Conservation (phyloP, 177 flowering plant genomes). For the Vitis hybrid region DNA sequence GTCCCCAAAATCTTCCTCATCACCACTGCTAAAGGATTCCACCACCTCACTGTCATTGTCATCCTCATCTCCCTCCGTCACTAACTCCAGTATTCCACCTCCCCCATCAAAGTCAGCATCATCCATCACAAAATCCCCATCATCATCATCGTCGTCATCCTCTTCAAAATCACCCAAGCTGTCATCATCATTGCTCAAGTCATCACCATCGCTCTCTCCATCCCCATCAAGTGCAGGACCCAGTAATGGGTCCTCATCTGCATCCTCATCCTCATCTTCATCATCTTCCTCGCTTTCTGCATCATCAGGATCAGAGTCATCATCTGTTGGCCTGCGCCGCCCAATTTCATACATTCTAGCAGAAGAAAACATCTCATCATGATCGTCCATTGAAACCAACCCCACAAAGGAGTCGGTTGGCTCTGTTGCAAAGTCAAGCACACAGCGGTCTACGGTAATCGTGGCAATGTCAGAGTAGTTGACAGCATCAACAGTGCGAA, state of each 20-base stretch:
- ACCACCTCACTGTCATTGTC: conserved; percentile 52
- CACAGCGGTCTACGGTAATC: conserved; percentile 85
- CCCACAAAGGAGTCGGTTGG: conserved; percentile 93
- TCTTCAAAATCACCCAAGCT: conserved; percentile 45
- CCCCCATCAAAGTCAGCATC: conserved; percentile 50
- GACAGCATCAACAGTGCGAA: conserved; percentile 88
- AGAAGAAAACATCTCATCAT: conserved; percentile 83
- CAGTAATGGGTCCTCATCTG: conserved; percentile 46
- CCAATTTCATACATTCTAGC: conserved; percentile 92
- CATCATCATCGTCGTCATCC: conserved; percentile 53
- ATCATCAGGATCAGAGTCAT: conserved; percentile 98
- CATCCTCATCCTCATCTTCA: conserved; percentile 63
- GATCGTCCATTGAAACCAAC: conserved; percentile 92
- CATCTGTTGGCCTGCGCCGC: conserved; percentile 82
- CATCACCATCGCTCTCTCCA: conserved; percentile 66
- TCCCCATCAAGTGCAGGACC: conserved; percentile 55
- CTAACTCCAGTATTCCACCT: conserved; percentile 50
- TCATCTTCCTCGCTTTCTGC: conserved; percentile 87
- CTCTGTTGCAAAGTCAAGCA: conserved; percentile 89
- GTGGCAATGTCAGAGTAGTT: conserved; percentile 96
- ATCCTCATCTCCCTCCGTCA: conserved; percentile 73
- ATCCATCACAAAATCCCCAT: conserved; percentile 58
- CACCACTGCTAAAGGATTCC: conserved; percentile 78
- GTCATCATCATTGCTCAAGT: conserved; percentile 55
- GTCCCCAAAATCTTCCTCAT: conserved; percentile 49